Base-by-base conservation (phyloP, 805 yeast species). In the Clavispora vitiphila region DNA sequence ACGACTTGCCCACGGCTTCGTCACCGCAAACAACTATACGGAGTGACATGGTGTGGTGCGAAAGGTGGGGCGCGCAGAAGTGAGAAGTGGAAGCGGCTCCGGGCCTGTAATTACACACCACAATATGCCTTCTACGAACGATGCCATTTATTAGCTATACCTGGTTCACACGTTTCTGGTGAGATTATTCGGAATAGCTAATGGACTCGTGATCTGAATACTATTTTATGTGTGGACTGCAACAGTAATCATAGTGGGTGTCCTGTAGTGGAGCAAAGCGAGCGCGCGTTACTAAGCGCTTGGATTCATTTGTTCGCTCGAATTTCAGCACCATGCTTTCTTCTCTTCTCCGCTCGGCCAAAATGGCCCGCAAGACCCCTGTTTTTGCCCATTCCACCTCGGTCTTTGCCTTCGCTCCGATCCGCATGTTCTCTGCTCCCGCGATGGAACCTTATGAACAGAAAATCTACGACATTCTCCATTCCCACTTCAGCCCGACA, bases 1-100 rank as follows among this genome's bases (percentile, higher is more conserved):
- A 79, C 4, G 90, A 81, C 56, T 87, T 87, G 1, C 95, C 96
- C 3, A 87, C 95, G 19, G 87, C 85, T 46, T 86, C 95, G 64
- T 93, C 99, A 9, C 99, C 99, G 61, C 97, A 89, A 0, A 93
- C 82, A 0, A 88, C 96, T 1, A 93, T 83, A 43, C 96, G 66
- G 23, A 91, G 79, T 15, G 41, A 21, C 37, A 39, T 35, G 24
- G 10, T 5, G 20, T 37, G 15, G 34, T 26, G 20, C 23, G 16
- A n/a, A 15, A 18, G 35, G 11, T 25, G 36, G 26, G 22, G 25
- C 14, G 16, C 24, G 26, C 37, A 22, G 27, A 14, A n/a, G n/a
- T n/a, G n/a, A n/a, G n/a, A n/a, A n/a, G n/a, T n/a, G n/a, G n/a
- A n/a, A n/a, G n/a, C n/a, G n/a, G n/a, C n/a, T n/a, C n/a, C n/a